Base-by-base conservation (phyloP, 2,329 filamentous ascomycete species). In the Hypoxylon sp. region DNA sequence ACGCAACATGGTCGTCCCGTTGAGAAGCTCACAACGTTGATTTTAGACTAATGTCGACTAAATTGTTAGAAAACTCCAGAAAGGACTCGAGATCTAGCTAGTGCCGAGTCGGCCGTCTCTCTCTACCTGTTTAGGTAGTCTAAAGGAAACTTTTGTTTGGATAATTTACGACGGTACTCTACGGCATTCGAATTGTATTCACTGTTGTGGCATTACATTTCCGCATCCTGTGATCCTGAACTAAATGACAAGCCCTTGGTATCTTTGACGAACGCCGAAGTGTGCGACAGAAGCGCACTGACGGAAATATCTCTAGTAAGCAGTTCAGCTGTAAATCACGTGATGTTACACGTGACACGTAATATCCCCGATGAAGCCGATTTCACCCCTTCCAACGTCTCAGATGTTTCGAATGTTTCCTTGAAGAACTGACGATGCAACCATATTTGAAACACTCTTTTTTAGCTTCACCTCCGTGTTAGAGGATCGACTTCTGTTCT, bases 371-470 rank as follows among this genome's bases (percentile, higher is more conserved):
- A 62, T 64, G 51, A 63, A 63, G 51, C 51, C 67, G 48, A 63
- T 60, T 63, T 59, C 9, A 34, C 59, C 59, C 46, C 63, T 51
- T 30, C 28, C 55, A 34, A 63, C 59, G 67, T 65, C 59, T 70
- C 58, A 56, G 62, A 45, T 60, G 67, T 70, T 56, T 56, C 53
- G 32, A 56, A 46, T 28, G 53, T 56, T 70, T 70, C 64, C 53
- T 60, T 36, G 25, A 61, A 17, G 41, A 49, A 65, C 52, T 49
- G 17, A 58, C 46, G 49, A 68, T 60, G 59, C 62, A 53, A 67
- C 60, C 50, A 50, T 25, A 28, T 53, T 51, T 46, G 45, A 56
- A 46, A 57, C 48, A 45, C 43, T 21, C 45, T 23, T 51, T 62
- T 56, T 60, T 56, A 41, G 59, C 19, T 46, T 60, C 48, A 60